Percentiles rank a stretch among this genome's conserved stretches.
Evolutionary conservation across 73 alveolate species (phyloP).

Genomic region (Halteria grandinella): DNA sequence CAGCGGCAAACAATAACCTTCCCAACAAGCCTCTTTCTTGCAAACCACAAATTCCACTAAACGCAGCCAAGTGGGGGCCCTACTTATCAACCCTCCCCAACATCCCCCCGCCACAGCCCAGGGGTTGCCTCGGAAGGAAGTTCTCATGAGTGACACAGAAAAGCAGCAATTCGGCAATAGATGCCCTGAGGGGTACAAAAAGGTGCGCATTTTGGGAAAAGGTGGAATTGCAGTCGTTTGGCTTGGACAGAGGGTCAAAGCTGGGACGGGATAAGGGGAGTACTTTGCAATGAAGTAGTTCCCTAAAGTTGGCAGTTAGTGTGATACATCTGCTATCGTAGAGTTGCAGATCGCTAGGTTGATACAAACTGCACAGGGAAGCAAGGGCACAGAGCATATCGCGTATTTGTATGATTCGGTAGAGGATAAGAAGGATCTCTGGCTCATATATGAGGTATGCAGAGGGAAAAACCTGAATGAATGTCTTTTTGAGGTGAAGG

Average conservation of each 20-base stretch:
- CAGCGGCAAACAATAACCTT: no score
- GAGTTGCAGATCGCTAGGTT: slow-evolving; percentile 25
- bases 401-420: slow-evolving; percentile 36
- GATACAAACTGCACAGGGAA: slow-evolving; percentile 26
- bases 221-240: slow-evolving; percentile 90
- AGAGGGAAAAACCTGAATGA: slow-evolving; percentile 71
- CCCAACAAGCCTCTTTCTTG: no score
- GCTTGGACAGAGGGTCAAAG: slow-evolving; percentile 61
- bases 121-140: no score
- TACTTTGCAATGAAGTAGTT: slow-evolving; percentile 78
- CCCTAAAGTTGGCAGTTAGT: slow-evolving; percentile 51
- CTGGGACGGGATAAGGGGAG: no score
- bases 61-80: no score
- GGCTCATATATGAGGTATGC: slow-evolving; percentile 75
- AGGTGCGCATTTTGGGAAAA: slow-evolving; percentile 70
- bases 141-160: slow-evolving; percentile 62
- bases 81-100: no score
- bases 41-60: no score
- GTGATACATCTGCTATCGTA: slow-evolving; percentile 38
- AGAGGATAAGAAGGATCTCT: slow-evolving; percentile 68
- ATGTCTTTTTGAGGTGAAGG: slow-evolving; percentile 71
- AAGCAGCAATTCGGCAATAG: slow-evolving; percentile 71
- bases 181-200: slow-evolving; percentile 74
- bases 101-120: no score
- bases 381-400: slow-evolving; percentile 55